Base-by-base conservation (phyloP, 768 basidiomycete species). In the Mrakia blollopis region DNA sequence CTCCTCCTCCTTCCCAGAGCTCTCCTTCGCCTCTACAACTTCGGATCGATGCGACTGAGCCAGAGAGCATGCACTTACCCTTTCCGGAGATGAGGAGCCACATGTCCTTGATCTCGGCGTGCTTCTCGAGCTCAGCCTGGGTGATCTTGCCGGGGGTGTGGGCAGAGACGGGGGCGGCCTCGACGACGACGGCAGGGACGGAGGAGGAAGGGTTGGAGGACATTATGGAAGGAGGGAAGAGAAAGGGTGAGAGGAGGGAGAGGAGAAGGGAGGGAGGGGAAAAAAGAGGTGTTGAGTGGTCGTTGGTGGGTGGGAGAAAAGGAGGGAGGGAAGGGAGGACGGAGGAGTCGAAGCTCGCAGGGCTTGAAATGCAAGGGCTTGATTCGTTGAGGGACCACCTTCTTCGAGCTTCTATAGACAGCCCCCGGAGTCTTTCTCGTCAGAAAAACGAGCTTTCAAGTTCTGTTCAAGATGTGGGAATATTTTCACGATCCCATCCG, bases 21-120 rank as follows among this genome's bases (percentile, higher is more conserved):
- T 32, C 32, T 32, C 14, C 32, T 14, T 32, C 8, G 16, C 23
- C n/a, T 63, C 35, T 7, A 23, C 5, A 5, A 32, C 14, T 32
- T 9, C n/a, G 32, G 37, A 3, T 0, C 13, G 21, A 37, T 10
- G 23, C 18, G 37, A 10, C 32, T 61, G 32, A 23, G 13, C 37
- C 52, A 72, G 35, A 5, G 54, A 54, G 61, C 18, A n/a, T 25
- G 23, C 25, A 72, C 77, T 6, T 0, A 78, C 77, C 77, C 52
- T 78, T 78, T 50, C 77, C 77, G 11, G 61, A 65, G 60, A 78
- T 78, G 28, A 78, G 65, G 23, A 68, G 10, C 77, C 77, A 78
- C 54, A 78, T 69, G 61, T 78, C 77, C 72, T 78, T 74, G 11
- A 52, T 61, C 41, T 54, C 61, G 21, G 32, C 65, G 72, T 78